phyloP scores from a whole-genome alignment of 2,329 filamentous ascomycete genomes.

The Colletotrichum horii region DNA sequence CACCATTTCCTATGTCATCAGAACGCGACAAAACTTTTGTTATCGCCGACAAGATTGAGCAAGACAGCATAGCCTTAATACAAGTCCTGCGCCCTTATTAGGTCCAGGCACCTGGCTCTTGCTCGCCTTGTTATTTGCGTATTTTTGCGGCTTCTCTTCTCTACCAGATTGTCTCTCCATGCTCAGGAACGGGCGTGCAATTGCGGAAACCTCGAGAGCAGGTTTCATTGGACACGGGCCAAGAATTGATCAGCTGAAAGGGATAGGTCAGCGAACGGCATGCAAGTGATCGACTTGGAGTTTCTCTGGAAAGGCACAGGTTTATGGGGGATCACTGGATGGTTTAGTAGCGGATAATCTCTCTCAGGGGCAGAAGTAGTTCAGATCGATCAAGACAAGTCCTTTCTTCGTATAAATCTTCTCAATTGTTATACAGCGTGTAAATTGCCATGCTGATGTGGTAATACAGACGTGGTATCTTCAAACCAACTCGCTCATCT shows the following conservation, averaged over 20 bases:
- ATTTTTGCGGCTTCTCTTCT: background rate
- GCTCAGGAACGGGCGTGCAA: background rate
- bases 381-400: background rate
- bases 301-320: background rate
- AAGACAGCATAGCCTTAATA: background rate
- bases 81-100: background rate
- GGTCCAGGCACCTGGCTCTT: background rate
- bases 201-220: background rate
- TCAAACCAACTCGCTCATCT: background rate
- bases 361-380: background rate
- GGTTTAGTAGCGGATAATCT: background rate
- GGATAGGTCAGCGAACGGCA: background rate
- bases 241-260: background rate
- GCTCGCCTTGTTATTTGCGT: background rate
- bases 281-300: background rate
- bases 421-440: background rate
- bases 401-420: background rate
- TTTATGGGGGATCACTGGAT: background rate
- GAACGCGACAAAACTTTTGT: background rate
- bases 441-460: background rate
- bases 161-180: background rate
- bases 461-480: constrained; percentile 15
- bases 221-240: background rate
- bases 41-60: background rate
- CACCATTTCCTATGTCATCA: background rate